Percentiles rank a stretch among this genome's conserved stretches.
Conservation (phyloP, 2,329 filamentous ascomycete genomes). For the Verticillium zaregamsianum region DNA sequence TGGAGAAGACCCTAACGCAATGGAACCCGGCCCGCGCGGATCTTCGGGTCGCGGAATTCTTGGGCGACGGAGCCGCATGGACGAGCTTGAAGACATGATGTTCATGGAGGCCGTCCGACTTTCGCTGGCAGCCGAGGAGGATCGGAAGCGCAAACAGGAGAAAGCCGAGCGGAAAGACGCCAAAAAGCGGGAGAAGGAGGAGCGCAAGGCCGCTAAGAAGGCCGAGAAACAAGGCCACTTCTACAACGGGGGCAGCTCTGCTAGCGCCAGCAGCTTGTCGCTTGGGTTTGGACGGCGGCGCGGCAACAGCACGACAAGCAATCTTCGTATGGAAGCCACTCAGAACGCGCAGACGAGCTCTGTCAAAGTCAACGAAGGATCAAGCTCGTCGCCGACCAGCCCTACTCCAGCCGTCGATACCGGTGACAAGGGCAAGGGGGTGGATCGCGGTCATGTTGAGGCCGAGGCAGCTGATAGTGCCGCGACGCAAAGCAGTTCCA, state of each 20-base stretch:
- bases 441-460: conserved; percentile 47
- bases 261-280: conserved; percentile 62
- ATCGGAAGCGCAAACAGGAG: conserved; percentile 80
- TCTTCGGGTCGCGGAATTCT: conserved; percentile 21
- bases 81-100: conserved; percentile 97
- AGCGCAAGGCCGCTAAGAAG: conserved; percentile 73
- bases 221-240: conserved; percentile 30
- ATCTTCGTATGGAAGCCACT: conserved; percentile 53
- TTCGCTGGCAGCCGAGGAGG: conserved; percentile 88
- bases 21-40: conserved; percentile 27
- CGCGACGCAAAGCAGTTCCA: conserved; percentile 18
- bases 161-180: conserved; percentile 77
- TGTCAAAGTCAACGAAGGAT: conserved; percentile 3
- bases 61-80: conserved; percentile 53
- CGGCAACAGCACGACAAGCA: conserved; percentile 57
- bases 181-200: conserved; percentile 81
- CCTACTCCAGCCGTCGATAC: conserved; percentile 26
- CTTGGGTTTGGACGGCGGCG: conserved; percentile 55
- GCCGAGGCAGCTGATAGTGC: conserved; percentile 4
- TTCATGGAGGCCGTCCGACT: conserved; percentile 93
- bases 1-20: conserved; percentile 20
- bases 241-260: conserved; percentile 40
- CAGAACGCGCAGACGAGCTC: conserved; percentile 30
- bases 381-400: conserved; percentile 22
- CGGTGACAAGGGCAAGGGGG: conserved; percentile 62